A percentile compares a stretch with the other conserved stretches of the same genome.
These are phyloP conservation scores for Acer negundo DNA, from an alignment of 345 rosid genomes.

Conservation along the genomic window DNA sequence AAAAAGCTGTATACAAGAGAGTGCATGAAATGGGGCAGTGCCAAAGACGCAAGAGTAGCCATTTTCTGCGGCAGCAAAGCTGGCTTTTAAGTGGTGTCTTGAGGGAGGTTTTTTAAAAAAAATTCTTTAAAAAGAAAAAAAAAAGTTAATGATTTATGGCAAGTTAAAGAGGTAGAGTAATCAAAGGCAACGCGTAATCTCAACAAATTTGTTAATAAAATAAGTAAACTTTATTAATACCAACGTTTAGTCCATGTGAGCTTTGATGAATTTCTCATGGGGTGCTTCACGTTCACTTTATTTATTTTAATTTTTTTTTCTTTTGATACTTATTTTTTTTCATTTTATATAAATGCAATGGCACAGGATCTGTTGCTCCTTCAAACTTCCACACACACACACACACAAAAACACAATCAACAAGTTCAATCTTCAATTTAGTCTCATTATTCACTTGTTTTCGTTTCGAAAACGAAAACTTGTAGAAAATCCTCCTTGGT, in stretches of 20 bases:
- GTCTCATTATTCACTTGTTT: neutral
- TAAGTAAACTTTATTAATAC: constrained; percentile 40
- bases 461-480: neutral
- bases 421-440: neutral
- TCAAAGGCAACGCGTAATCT: constrained; percentile 33
- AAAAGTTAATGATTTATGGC: neutral
- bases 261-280: constrained; percentile 58
- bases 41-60: constrained; percentile 62
- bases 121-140: neutral
- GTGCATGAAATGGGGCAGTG: constrained; percentile 28
- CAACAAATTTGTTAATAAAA: constrained; percentile 8
- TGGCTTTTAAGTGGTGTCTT: constrained; percentile 56
- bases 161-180: neutral
- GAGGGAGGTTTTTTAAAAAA: neutral
- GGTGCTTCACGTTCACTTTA: constrained; percentile 46
- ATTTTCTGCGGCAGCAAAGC: constrained; percentile 62
- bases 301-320: neutral
- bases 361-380: constrained; percentile 37
- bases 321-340: constrained; percentile 5
- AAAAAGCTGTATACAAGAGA: constrained; percentile 25
- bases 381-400: constrained; percentile 14
- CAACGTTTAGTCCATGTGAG: constrained; percentile 86
- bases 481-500: neutral
- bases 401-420: neutral
- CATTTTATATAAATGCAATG: constrained; percentile 33